Percentiles rank a stretch among this genome's conserved stretches.
These are phyloP conservation scores for Lepidopterella palustris DNA, from an alignment of 495 filamentous ascomycete genomes.

Conservation along the genomic window DNA sequence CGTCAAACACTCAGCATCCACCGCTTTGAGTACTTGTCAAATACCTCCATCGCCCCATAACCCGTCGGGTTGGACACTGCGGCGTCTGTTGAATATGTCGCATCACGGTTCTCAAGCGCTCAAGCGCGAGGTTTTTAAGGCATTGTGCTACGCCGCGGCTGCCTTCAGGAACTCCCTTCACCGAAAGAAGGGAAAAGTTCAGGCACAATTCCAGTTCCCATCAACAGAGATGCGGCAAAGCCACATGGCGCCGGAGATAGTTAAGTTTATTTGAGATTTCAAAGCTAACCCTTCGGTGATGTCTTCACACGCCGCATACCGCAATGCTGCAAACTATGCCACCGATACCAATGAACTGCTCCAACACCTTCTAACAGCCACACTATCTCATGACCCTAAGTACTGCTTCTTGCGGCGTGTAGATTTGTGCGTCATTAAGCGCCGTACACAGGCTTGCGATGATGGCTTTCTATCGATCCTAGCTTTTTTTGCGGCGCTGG, in stretches of 20 bases:
- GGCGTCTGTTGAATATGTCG: not conserved
- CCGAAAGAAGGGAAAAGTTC: not conserved
- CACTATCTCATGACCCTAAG: not conserved
- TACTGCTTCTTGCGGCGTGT: not conserved
- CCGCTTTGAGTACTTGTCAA: not conserved
- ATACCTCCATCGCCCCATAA: not conserved
- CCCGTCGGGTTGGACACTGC: not conserved
- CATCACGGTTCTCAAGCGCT: not conserved
- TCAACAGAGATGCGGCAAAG: not conserved
- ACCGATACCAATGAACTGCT: not conserved
- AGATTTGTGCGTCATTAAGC: not conserved
- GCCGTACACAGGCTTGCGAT: not conserved
- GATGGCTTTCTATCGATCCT: not conserved
- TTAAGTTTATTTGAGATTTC: too few relatives aligned
- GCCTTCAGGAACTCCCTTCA: not conserved
- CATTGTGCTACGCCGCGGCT: slow-evolving; percentile 2
- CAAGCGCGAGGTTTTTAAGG: not conserved
- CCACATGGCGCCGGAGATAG: too few relatives aligned
- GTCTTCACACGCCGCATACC: not conserved
- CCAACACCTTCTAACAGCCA: not conserved
- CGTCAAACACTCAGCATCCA: not conserved
- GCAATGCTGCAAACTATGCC: slow-evolving; percentile 1
- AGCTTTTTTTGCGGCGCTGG: not conserved
- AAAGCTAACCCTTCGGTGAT: not conserved
- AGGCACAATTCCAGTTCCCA: not conserved